These are phyloP conservation scores for Avena eriantha DNA, from an alignment of 176 grass and related monocot species.

Conservation along the genomic window DNA sequence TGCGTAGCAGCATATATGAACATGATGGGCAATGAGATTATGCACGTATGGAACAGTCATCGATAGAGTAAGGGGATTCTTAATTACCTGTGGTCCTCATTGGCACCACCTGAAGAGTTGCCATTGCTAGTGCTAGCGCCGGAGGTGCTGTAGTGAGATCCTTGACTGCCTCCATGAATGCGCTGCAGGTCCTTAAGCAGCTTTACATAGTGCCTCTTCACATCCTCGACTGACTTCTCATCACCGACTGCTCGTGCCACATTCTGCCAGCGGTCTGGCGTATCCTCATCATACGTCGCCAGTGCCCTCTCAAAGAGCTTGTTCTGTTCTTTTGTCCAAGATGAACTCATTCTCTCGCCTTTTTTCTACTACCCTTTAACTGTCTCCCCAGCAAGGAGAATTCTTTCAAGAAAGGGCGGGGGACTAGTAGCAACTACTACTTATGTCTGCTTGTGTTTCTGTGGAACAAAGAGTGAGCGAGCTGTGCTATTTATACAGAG, in stretches of 20 bases:
- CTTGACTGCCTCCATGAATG: constrained; percentile 40
- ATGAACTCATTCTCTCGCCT: constrained; percentile 54
- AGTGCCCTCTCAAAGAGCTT: constrained; percentile 74
- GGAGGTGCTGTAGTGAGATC: constrained; percentile 28
- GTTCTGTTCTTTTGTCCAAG: constrained; percentile 73
- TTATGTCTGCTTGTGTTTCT: constrained; percentile 48
- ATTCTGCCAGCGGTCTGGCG: constrained; percentile 79
- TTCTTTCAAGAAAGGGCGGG: constrained; percentile 27
- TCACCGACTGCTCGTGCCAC: constrained; percentile 63
- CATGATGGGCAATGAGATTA: constrained; percentile 5
- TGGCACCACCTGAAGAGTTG: constrained; percentile 46
- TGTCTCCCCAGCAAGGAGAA: constrained; percentile 14
- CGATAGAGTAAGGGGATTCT: constrained; percentile 8
- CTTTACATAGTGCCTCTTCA: constrained; percentile 70
- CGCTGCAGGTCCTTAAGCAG: constrained; percentile 49
- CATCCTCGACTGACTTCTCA: constrained; percentile 68
- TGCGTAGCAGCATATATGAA: constrained; percentile 29
- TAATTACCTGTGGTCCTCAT: constrained; percentile 60
- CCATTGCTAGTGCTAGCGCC: constrained; percentile 32
- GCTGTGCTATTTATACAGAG: constrained; percentile 71
- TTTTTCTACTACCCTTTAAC: not conserved
- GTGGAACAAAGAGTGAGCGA: constrained; percentile 43
- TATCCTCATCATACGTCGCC: constrained; percentile 69
- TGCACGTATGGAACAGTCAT: constrained; percentile 11
- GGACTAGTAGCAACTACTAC: constrained; percentile 10